Evolutionary conservation across 2,329 filamentous ascomycete species (phyloP).

Genomic region (Fusarium sublunatum): DNA sequence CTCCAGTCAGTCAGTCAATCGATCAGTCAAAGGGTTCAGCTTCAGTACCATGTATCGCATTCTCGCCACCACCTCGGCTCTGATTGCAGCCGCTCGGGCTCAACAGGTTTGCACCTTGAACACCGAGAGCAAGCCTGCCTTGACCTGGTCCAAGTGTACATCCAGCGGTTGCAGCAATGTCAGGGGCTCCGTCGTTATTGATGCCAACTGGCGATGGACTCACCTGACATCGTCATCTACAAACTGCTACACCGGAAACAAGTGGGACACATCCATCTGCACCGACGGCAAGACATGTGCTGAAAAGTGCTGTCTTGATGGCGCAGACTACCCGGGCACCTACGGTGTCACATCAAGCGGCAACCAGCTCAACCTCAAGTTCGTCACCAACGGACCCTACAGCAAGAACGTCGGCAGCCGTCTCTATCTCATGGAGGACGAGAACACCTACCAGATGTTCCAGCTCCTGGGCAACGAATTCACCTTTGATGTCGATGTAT

Average conservation of each 20-base stretch:
- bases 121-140: constrained; percentile 63
- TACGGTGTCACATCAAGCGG: constrained; percentile 66
- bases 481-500: constrained; percentile 78
- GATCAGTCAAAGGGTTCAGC: constrained; percentile 17
- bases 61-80: constrained; percentile 45
- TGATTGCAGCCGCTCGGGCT: constrained; percentile 50
- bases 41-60: constrained; percentile 47
- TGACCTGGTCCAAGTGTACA: constrained; percentile 66
- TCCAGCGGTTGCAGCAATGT: constrained; percentile 62
- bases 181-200: constrained; percentile 64
- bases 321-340: constrained; percentile 62
- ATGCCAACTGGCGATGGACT: constrained; percentile 72
- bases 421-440: constrained; percentile 72
- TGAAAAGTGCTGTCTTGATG: constrained; percentile 63
- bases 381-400: constrained; percentile 64
- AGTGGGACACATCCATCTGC: constrained; percentile 57
- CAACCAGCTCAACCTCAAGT: constrained; percentile 64
- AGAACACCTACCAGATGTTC: constrained; percentile 73
- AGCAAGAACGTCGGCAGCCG: constrained; percentile 64
- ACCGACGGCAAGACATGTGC: constrained; percentile 58
- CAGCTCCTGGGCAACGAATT: constrained; percentile 75
- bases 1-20: constrained; percentile 22
- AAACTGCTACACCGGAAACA: constrained; percentile 69
- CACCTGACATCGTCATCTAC: constrained; percentile 58
- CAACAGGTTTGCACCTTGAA: constrained; percentile 63